phyloP scores from a whole-genome alignment of 208 protist genomes.

The Acanthamoeba lenticulata region DNA sequence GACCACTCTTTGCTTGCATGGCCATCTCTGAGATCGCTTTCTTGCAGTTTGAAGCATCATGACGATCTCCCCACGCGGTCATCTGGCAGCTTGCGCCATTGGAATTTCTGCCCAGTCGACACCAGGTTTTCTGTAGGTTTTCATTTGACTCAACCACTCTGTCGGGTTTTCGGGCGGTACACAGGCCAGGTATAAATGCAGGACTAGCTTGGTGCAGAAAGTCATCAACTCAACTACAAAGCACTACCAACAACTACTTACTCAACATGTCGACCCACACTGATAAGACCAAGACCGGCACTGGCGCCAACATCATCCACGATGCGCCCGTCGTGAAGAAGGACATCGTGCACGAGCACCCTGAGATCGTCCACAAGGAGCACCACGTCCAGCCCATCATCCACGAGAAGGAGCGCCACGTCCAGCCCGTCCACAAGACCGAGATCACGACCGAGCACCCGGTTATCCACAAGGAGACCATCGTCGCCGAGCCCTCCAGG shows the following conservation, averaged over 20 bases:
- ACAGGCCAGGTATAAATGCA: not conserved
- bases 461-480: not conserved
- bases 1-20: no score
- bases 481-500: not conserved
- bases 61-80: not conserved
- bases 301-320: not conserved
- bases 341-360: conserved; percentile 36
- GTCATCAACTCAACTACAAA: not conserved
- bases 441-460: not conserved
- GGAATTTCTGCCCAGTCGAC: not conserved
- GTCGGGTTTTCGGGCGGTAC: not conserved
- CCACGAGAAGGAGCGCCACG: conserved; percentile 12
- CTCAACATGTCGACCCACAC: not conserved
- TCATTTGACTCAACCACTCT: no score
- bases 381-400: conserved; percentile 43
- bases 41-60: not conserved
- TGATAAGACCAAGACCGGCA: not conserved
- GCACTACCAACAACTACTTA: not conserved
- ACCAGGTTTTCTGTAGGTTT: not conserved
- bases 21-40: not conserved
- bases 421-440: conserved; percentile 39
- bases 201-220: not conserved
- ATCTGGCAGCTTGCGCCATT: not conserved
- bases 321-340: not conserved
- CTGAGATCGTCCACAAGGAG: conserved; percentile 26